These are phyloP conservation scores for Aspergillus phoenicis DNA, from an alignment of 2,329 filamentous ascomycete species.

Conservation along the genomic window DNA sequence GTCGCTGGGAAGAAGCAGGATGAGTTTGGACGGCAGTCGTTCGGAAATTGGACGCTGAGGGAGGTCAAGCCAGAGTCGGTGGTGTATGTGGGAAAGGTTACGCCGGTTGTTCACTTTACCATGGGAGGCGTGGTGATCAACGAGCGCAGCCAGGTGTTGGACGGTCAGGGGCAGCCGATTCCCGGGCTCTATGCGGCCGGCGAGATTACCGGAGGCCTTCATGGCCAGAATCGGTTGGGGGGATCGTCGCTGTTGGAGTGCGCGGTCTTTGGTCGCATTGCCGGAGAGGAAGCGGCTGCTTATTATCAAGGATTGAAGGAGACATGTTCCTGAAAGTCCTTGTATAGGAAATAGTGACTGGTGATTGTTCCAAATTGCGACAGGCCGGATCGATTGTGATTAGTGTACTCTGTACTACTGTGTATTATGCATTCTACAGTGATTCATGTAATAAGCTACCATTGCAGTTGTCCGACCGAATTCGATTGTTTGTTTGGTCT, in stretches of 20 bases:
- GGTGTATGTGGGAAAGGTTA: conserved; percentile 62
- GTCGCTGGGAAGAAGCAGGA: conserved; percentile 48
- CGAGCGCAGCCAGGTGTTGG: conserved; percentile 55
- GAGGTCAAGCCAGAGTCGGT: conserved; percentile 54
- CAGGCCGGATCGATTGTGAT: too few relatives aligned
- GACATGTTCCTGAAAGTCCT: not conserved
- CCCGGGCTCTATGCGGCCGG: conserved; percentile 64
- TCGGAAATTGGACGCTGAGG: conserved; percentile 59
- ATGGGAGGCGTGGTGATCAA: conserved; percentile 67
- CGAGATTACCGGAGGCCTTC: conserved; percentile 66
- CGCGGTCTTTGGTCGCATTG: conserved; percentile 64
- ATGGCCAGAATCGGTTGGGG: conserved; percentile 64
- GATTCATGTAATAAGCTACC: not conserved
- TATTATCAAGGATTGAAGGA: conserved; percentile 18
- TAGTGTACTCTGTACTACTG: too few relatives aligned
- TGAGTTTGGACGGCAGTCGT: conserved; percentile 52
- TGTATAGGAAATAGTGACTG: not conserved
- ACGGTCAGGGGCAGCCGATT: conserved; percentile 48
- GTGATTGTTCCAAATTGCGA: not conserved
- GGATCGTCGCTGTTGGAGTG: conserved; percentile 66
- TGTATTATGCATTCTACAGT: too few relatives aligned
- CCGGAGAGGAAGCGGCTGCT: conserved; percentile 53
- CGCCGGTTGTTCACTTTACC: conserved; percentile 67
- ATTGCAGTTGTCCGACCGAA: not conserved
- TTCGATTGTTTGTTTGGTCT: not conserved